These are phyloP conservation scores for Bipolaris victoriae DNA, from an alignment of 2,329 filamentous ascomycete genomes.

Conservation along the genomic window DNA sequence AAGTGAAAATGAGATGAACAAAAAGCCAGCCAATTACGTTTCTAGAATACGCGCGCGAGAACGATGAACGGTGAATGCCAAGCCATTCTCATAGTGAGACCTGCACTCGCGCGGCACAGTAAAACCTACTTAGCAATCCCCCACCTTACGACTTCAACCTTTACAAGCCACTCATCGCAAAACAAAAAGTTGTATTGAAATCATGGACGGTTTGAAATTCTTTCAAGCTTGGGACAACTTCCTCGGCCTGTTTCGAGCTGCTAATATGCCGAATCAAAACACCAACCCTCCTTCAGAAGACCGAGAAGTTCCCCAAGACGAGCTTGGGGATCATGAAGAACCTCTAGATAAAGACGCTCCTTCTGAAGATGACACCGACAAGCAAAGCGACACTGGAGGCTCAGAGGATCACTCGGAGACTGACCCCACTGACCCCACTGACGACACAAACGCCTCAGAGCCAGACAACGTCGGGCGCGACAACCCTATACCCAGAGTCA, in stretches of 20 bases:
- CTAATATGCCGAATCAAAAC: not conserved
- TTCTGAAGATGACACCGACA: not conserved
- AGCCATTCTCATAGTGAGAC: not conserved
- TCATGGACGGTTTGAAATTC: not conserved
- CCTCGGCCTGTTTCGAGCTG: not conserved
- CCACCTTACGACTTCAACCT: not conserved
- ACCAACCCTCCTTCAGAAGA: not conserved
- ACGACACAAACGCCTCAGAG: not conserved
- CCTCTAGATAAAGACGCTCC: not conserved
- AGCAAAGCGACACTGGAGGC: not conserved
- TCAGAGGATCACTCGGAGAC: no score
- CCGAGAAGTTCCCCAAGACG: not conserved
- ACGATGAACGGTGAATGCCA: not conserved
- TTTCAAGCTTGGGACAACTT: not conserved
- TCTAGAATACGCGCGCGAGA: not conserved
- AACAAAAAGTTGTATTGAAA: no score
- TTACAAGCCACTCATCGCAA: no score
- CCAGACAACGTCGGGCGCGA: not conserved
- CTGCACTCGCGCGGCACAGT: not conserved
- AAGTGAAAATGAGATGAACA: no score
- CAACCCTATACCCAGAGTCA: not conserved
- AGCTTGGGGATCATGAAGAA: not conserved
- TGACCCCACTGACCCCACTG: no score
- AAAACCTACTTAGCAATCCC: rapidly evolving
- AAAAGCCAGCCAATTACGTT: no score